Conservation (phyloP, 139 green algal genomes). For the Chlamydomonas sp. region DNA sequence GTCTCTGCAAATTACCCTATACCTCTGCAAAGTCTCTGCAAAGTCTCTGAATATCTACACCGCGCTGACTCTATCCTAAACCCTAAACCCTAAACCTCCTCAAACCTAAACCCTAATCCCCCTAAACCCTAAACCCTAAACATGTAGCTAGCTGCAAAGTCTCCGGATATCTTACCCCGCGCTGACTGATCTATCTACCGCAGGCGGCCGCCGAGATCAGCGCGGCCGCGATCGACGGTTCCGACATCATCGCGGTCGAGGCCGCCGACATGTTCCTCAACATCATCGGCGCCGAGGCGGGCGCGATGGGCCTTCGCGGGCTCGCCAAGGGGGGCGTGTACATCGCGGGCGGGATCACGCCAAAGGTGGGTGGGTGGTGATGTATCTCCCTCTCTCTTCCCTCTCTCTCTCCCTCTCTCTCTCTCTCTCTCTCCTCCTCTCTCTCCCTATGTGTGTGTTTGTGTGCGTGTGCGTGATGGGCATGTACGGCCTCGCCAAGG, state of each 20-base stretch:
- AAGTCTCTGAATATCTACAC: too few species aligned
- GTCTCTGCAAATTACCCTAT: too few species aligned
- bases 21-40: too few species aligned
- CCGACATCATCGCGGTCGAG: slow-evolving; percentile 55
- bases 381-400: too few species aligned
- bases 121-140: too few species aligned
- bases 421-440: neutral
- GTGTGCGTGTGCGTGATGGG: slow-evolving; percentile 80
- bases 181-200: too few species aligned
- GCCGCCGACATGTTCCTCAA: slow-evolving; percentile 83
- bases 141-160: too few species aligned
- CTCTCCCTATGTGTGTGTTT: too few species aligned
- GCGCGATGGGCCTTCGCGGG: slow-evolving; percentile 72
- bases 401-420: neutral
- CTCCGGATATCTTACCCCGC: too few species aligned
- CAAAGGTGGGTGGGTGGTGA: slow-evolving; percentile 58
- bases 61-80: too few species aligned
- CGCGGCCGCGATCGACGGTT: slow-evolving; percentile 44
- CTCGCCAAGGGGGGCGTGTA: slow-evolving; percentile 80
- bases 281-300: slow-evolving; percentile 81
- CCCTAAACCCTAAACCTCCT: too few species aligned
- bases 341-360: slow-evolving; percentile 81
- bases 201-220: slow-evolving; percentile 47
- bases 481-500: slow-evolving; percentile 64
- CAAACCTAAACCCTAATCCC: too few species aligned